phyloP scores from a whole-genome alignment of 2,329 filamentous ascomycete genomes.

The Lasiodiplodia sp. region DNA sequence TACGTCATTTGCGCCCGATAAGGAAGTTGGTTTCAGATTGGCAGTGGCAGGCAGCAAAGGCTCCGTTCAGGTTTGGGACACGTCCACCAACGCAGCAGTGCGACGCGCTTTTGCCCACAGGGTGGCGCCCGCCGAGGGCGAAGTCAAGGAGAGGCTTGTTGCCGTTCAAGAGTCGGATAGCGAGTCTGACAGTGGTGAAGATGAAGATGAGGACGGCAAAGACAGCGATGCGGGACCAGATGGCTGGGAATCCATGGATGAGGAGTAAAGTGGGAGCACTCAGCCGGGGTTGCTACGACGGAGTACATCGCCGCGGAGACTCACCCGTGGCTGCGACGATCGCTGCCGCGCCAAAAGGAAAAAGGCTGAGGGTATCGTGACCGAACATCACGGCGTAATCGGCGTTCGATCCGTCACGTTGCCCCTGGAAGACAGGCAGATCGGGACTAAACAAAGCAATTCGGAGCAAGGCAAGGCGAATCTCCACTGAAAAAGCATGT shows the following conservation, averaged over 20 bases:
- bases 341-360: not conserved
- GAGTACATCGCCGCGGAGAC: not conserved
- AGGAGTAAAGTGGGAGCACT: constrained; percentile 42
- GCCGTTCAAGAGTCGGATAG: constrained; percentile 72
- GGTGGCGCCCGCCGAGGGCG: constrained; percentile 65
- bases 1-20: constrained; percentile 86
- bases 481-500: constrained; percentile 12
- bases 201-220: constrained; percentile 48
- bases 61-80: constrained; percentile 93
- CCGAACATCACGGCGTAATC: constrained; percentile 8
- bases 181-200: constrained; percentile 63
- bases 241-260: constrained; percentile 52
- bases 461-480: constrained; percentile 4
- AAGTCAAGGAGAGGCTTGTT: constrained; percentile 77
- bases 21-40: constrained; percentile 88
- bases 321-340: not conserved
- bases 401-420: constrained; percentile 15
- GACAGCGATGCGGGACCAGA: constrained; percentile 42
- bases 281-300: not conserved
- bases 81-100: constrained; percentile 88
- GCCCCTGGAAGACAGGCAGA: not conserved
- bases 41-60: constrained; percentile 96
- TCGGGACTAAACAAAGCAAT: constrained; percentile 2
- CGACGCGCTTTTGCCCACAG: constrained; percentile 81
- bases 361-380: constrained; percentile 1